Conservation (phyloP, 352 stramenopile genomes). For the Phytopythium helicoides region DNA sequence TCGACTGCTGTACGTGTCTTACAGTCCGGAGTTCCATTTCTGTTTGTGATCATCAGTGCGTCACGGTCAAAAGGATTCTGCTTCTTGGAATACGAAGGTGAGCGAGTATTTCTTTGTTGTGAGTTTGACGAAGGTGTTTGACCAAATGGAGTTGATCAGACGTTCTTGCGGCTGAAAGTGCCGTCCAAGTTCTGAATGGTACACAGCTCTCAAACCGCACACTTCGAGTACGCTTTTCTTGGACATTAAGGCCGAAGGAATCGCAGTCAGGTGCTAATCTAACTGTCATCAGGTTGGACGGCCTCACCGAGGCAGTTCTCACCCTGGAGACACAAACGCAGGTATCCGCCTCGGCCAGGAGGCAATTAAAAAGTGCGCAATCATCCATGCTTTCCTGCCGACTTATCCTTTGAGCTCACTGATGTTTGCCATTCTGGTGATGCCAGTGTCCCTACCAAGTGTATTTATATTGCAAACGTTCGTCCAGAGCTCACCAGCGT, state of each 20-base stretch:
- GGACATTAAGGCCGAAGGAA: not conserved
- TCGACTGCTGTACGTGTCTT: not conserved
- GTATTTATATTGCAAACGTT: slow-evolving; percentile 69
- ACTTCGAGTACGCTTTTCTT: slow-evolving; percentile 42
- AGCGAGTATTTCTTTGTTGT: not conserved
- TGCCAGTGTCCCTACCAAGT: slow-evolving; percentile 64
- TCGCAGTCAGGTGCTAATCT: not conserved
- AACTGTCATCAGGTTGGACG: slow-evolving; percentile 48
- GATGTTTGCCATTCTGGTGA: not conserved
- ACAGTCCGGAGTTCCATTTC: not conserved
- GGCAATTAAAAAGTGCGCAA: slow-evolving; percentile 69
- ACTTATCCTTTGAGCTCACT: not conserved
- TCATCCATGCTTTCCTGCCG: too few relatives aligned
- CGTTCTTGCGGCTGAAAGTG: slow-evolving; percentile 72
- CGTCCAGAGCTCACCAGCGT: slow-evolving; percentile 72
- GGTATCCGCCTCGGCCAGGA: slow-evolving; percentile 63
- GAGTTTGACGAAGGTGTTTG: too few relatives aligned
- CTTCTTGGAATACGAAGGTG: slow-evolving; percentile 77
- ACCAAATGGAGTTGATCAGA: slow-evolving; percentile 18
- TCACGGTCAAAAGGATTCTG: slow-evolving; percentile 77
- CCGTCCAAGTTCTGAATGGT: slow-evolving; percentile 76
- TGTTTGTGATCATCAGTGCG: slow-evolving; percentile 23
- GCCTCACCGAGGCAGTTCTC: slow-evolving; percentile 65
- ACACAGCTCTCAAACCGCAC: slow-evolving; percentile 53
- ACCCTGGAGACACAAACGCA: slow-evolving; percentile 45